These are phyloP conservation scores for Lentinula sp. DNA, from an alignment of 768 basidiomycete species.

Conservation along the genomic window DNA sequence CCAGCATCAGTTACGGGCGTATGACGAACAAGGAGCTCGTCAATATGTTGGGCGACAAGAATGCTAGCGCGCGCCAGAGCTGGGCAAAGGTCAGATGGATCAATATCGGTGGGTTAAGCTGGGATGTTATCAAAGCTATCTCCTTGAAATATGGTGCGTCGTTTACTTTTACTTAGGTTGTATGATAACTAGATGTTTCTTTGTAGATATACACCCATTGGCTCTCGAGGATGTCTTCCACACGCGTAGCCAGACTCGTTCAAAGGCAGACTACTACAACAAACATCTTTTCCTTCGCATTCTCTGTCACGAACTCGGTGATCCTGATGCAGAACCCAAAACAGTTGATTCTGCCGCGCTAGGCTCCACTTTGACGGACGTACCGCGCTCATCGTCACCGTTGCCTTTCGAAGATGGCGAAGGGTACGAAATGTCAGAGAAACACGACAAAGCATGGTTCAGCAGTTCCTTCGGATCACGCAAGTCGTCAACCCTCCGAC, in stretches of 20 bases:
- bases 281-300: constrained; percentile 68
- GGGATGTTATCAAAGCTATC: constrained; percentile 59
- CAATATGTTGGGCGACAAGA: constrained; percentile 29
- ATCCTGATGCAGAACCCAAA: constrained; percentile 18
- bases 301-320: constrained; percentile 54
- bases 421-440: constrained; percentile 8
- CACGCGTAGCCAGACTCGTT: constrained; percentile 45
- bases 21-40: constrained; percentile 57
- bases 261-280: constrained; percentile 66
- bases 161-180: neutral
- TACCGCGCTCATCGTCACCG: constrained; percentile 31
- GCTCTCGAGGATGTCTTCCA: constrained; percentile 67
- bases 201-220: constrained; percentile 41
- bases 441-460: constrained; percentile 23
- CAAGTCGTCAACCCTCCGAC: constrained; percentile 1
- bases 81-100: constrained; percentile 59
- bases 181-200: neutral
- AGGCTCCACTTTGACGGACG: constrained; percentile 11
- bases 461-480: constrained; percentile 16
- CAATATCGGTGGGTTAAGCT: constrained; percentile 55
- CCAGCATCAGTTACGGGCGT: constrained; percentile 44
- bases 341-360: neutral
- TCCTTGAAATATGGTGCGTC: constrained; percentile 51
- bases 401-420: constrained; percentile 21
- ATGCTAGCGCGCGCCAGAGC: constrained; percentile 23